phyloP scores from a whole-genome alignment of 192 early-diverging fungal genomes.

The Entomortierella lignicola region DNA sequence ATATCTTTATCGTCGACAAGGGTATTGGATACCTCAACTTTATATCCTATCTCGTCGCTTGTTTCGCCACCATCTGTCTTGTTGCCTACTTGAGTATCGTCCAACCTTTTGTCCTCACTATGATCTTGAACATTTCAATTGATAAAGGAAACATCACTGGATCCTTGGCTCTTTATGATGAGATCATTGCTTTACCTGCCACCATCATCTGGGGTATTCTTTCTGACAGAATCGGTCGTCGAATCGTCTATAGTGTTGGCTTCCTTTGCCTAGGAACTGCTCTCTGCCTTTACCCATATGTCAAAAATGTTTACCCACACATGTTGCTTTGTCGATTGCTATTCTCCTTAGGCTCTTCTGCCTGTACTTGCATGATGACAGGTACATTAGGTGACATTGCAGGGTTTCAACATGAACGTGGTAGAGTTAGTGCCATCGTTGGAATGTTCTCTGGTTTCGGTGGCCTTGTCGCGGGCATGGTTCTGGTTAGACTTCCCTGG shows the following conservation, averaged over 20 bases:
- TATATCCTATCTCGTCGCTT: constrained; percentile 36
- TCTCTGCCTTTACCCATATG: constrained; percentile 62
- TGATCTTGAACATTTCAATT: constrained; percentile 25
- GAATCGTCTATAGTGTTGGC: constrained; percentile 63
- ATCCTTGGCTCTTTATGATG: constrained; percentile 70
- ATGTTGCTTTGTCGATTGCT: constrained; percentile 70
- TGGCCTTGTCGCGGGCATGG: constrained; percentile 64
- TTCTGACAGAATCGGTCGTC: constrained; percentile 69
- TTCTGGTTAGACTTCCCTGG: constrained; percentile 54
- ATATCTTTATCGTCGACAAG: constrained; percentile 45
- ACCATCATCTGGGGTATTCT: constrained; percentile 70
- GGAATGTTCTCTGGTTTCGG: constrained; percentile 72
- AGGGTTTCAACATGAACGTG: constrained; percentile 51
- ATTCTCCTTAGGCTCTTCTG: constrained; percentile 77
- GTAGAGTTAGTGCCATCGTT: constrained; percentile 63
- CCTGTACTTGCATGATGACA: constrained; percentile 73
- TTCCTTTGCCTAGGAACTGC: constrained; percentile 65
- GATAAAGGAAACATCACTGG: constrained; percentile 60
- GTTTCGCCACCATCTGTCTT: not conserved
- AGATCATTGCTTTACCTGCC: constrained; percentile 66
- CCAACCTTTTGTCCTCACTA: constrained; percentile 55
- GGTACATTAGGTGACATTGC: constrained; percentile 73
- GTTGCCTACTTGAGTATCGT: constrained; percentile 50
- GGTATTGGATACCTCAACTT: constrained; percentile 42
- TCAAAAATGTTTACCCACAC: constrained; percentile 66